A percentile compares a stretch with the other conserved stretches of the same genome.
phyloP scores from a whole-genome alignment of 495 filamentous ascomycete genomes.

The Annulohypoxylon nitens region DNA sequence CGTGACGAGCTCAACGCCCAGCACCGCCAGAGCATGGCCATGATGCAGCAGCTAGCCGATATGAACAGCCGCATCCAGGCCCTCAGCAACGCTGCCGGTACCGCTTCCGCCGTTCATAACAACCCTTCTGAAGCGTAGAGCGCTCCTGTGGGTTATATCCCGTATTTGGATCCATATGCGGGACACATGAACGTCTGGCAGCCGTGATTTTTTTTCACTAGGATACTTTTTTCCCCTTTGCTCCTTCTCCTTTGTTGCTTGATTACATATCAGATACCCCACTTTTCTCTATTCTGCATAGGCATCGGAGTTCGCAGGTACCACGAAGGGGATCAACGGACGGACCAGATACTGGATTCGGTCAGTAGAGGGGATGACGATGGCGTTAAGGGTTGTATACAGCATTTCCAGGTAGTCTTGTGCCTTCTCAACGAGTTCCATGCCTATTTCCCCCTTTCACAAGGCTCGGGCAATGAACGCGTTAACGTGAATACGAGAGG shows the following conservation, averaged over 20 bases:
- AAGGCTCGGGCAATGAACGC: not conserved
- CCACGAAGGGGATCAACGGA: not conserved
- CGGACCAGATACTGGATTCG: not conserved
- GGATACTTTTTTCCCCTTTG: not conserved
- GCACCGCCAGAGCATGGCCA: conserved; percentile 29
- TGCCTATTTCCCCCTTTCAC: not conserved
- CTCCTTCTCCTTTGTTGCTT: not conserved
- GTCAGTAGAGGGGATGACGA: not conserved
- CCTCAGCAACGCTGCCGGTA: not conserved
- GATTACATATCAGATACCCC: not conserved
- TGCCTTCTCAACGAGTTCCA: not conserved
- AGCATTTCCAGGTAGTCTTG: conserved; percentile 2
- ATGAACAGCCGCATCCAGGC: not conserved
- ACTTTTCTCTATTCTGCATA: conserved; percentile 1
- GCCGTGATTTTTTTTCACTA: no score
- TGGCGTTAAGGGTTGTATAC: not conserved
- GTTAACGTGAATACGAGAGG: not conserved
- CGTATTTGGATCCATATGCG: not conserved
- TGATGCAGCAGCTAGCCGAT: conserved; percentile 36
- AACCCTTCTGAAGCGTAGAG: not conserved
- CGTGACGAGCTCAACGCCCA: conserved; percentile 33
- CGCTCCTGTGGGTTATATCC: not conserved
- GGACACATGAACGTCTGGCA: not conserved
- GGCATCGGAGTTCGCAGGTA: not conserved
- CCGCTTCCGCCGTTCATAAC: no score